Percentiles rank a stretch among this genome's conserved stretches.
These are phyloP conservation scores for Pichia sp. DNA, from an alignment of 1,139 yeast species.

Conservation along the genomic window DNA sequence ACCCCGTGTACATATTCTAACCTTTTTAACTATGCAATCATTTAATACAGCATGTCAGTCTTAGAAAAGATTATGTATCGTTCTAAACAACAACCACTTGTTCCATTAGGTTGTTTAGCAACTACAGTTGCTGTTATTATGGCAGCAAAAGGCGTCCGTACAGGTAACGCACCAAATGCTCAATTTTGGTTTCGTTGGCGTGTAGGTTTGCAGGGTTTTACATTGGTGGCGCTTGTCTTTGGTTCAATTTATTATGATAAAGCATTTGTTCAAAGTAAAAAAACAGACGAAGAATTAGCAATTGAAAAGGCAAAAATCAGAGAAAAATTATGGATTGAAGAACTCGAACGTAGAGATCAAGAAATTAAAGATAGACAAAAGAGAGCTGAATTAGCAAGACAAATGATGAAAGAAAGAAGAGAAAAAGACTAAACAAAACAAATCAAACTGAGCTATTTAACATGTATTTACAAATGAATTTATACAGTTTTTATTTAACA, in stretches of 20 bases:
- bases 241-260: conserved; percentile 66
- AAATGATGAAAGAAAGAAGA: conserved; percentile 3
- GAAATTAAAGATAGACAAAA: conserved; percentile 61
- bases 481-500: neutral
- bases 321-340: conserved; percentile 86
- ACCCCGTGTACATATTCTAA: neutral
- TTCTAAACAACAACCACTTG: conserved; percentile 68
- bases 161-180: conserved; percentile 68
- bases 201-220: conserved; percentile 77
- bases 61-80: conserved; percentile 28
- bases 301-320: conserved; percentile 75
- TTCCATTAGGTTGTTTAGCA: conserved; percentile 72
- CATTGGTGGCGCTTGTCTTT: conserved; percentile 71
- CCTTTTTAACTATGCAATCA: neutral
- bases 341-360: conserved; percentile 76
- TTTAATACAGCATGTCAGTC: conserved; percentile 21
- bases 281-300: conserved; percentile 53
- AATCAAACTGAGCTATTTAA: too few species aligned
- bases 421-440: neutral
- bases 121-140: conserved; percentile 76
- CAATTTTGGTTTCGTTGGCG: conserved; percentile 87
- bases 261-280: conserved; percentile 29
- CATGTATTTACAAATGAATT: neutral
- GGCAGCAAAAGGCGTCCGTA: conserved; percentile 69
- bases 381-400: conserved; percentile 44